Conservation (phyloP, 2,329 filamentous ascomycete species). For the Alternaria solani region DNA sequence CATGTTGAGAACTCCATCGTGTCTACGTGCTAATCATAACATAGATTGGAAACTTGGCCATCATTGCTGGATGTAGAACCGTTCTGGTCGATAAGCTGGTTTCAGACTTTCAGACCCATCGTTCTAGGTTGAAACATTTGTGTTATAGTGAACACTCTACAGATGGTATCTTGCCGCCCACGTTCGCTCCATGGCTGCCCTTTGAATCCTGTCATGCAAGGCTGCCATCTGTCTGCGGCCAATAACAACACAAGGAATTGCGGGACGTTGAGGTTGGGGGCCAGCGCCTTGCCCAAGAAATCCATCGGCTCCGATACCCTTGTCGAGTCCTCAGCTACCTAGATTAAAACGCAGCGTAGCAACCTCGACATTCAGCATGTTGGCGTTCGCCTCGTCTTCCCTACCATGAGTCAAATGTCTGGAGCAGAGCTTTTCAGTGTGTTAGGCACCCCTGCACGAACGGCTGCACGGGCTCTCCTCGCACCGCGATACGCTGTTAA, state of each 20-base stretch:
- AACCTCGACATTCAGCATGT: neutral
- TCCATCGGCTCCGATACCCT: neutral
- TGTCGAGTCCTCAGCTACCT: neutral
- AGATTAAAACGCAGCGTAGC: neutral
- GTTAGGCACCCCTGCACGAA: slow-evolving; percentile 13
- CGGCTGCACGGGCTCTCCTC: slow-evolving; percentile 9
- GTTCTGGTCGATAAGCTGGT: neutral
- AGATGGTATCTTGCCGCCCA: neutral
- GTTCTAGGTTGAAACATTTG: neutral
- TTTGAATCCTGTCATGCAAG: neutral
- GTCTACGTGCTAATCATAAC: neutral
- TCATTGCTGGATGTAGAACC: neutral
- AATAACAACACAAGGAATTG: neutral
- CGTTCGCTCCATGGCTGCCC: neutral
- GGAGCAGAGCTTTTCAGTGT: slow-evolving; percentile 16
- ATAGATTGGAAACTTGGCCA: neutral
- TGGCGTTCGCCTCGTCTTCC: neutral
- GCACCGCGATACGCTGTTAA: slow-evolving; percentile 14
- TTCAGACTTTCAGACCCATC: neutral
- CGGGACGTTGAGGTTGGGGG: neutral
- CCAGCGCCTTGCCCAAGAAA: neutral
- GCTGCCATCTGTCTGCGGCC: neutral
- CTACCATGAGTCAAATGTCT: neutral
- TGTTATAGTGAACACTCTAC: neutral
- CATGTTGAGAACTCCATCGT: too few relatives aligned